Base-by-base conservation (phyloP, 2,329 filamentous ascomycete species). In the Hypoxylon sp. region DNA sequence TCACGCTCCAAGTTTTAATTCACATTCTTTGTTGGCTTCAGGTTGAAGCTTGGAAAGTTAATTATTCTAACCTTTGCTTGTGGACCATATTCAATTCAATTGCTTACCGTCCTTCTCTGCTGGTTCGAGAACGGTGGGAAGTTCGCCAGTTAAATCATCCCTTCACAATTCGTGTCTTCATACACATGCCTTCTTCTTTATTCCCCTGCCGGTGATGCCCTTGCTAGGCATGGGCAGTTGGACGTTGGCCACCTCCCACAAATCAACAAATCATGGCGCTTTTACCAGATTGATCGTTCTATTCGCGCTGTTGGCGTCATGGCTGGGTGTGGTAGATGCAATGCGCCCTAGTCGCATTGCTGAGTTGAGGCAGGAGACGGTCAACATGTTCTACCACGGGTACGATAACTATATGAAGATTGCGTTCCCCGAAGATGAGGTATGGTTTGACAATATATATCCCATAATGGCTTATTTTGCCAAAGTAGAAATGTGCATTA, bases 391-490 rank as follows among this genome's bases (percentile, higher is more conserved):
- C 84, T 97, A 97, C 80, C 96, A 99, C 84, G 96, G 96, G 67
- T 98, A 91, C 83, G 90, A 94, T 81, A 97, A 95, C 80, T 99
- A 99, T 83, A 96, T 98, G 90, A 83, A 88, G 72, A 86, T 97
- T 80, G 96, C 94, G 64, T 99, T 98, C 77, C 96, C 96, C 11
- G 96, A 98, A 80, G 96, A 99, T 77, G 96, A 96, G 87, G 89
- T 90, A 78, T 47, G 68, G 46, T 44, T 60, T 47, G 66, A 5
- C 19, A 24, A 46, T 48, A 19, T 5, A 48, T 17, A 48, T 29
- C 22, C 26, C 22, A 29, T 19, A 52, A 35, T 17, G n/a, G 24
- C 29, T 22, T 31, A 29, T 35, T 35, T 22, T 52, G 29, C 48
- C 24, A 35, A 60, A 31, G 47, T 60, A 52, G 56, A 60, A 22